phyloP scores from a whole-genome alignment of 1,139 yeast genomes.

The Pichia norvegensis region DNA sequence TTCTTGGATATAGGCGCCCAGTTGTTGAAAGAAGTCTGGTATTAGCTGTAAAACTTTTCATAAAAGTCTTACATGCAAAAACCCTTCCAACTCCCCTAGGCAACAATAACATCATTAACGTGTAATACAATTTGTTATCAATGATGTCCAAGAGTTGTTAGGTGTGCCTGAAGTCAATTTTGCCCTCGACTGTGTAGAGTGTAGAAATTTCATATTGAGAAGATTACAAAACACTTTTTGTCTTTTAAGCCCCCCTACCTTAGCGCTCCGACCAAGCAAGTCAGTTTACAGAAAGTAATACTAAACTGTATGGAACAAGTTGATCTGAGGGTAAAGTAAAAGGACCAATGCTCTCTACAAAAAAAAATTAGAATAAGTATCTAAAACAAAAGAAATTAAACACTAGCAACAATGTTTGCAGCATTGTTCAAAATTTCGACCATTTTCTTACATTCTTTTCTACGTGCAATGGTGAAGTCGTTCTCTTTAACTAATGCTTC shows the following conservation, averaged over 20 bases:
- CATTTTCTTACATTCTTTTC: constrained; percentile 93
- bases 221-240: no score
- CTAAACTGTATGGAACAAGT: no score
- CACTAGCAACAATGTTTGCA: constrained; percentile 83
- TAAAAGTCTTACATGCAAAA: background rate
- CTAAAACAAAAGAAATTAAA: constrained; percentile 32
- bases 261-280: no score
- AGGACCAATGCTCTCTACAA: background rate
- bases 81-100: background rate
- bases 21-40: background rate
- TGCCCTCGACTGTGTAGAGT: no score
- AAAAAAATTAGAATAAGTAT: no score
- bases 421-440: constrained; percentile 86
- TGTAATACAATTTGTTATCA: no score
- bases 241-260: no score
- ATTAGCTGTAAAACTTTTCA: background rate
- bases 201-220: no score
- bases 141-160: background rate
- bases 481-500: constrained; percentile 82
- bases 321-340: no score
- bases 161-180: no score
- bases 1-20: background rate
- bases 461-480: constrained; percentile 86
- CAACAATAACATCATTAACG: background rate
- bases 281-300: no score